A percentile compares a stretch with the other conserved stretches of the same genome.
Conservation (phyloP, 306 rosid genomes). For the Chamaecrista fasciculata region DNA sequence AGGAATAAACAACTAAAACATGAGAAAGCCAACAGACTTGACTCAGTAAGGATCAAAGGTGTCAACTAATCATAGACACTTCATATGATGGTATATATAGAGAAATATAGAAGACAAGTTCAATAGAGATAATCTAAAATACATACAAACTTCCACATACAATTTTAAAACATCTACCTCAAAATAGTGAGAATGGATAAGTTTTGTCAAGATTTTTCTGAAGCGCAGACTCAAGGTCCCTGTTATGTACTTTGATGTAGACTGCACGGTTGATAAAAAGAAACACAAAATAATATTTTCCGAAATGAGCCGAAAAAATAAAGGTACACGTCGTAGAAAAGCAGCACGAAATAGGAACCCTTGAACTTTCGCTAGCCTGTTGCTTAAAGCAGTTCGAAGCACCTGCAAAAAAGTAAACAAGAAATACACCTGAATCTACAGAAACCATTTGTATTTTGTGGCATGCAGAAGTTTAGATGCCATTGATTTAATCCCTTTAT, state of each 20-base stretch:
- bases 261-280: conserved; percentile 80
- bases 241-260: conserved; percentile 85
- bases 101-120: conserved; percentile 20
- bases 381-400: conserved; percentile 88
- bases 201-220: conserved; percentile 87
- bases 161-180: conserved; percentile 55
- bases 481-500: conserved; percentile 16
- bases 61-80: conserved; percentile 11
- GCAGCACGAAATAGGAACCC: conserved; percentile 99
- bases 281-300: conserved; percentile 90
- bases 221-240: conserved; percentile 92
- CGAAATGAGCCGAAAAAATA: conserved; percentile 78
- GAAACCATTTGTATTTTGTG: not conserved
- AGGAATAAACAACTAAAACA: not conserved
- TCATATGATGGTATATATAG: conserved; percentile 12
- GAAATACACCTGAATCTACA: not conserved
- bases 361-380: conserved; percentile 99
- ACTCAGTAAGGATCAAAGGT: conserved; percentile 7
- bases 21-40: not conserved
- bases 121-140: not conserved
- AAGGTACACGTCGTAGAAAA: conserved; percentile 92
- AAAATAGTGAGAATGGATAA: conserved; percentile 91
- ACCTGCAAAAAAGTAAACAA: conserved; percentile 51
- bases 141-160: conserved; percentile 4
- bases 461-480: conserved; percentile 6